Conservation (phyloP, 2,329 filamentous ascomycete species). For the Thielaviopsis populi region DNA sequence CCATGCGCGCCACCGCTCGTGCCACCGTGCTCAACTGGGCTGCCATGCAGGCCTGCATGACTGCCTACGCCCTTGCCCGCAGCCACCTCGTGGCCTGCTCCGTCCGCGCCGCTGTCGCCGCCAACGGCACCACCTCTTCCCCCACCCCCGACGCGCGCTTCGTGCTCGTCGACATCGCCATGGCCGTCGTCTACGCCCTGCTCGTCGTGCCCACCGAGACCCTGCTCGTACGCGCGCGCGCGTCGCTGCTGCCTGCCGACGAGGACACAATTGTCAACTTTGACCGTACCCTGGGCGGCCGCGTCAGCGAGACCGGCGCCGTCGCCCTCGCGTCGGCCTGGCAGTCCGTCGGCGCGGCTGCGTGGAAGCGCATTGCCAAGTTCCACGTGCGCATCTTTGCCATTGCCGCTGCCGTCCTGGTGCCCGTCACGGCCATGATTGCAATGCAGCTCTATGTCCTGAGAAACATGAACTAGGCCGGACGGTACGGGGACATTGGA, state of each 20-base stretch:
- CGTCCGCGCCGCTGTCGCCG: conserved; percentile 25
- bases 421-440: conserved; percentile 30
- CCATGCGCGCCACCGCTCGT: conserved; percentile 52
- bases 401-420: conserved; percentile 5
- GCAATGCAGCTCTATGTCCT: conserved; percentile 6
- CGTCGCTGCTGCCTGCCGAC: conserved; percentile 67
- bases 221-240: conserved; percentile 68
- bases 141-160: conserved; percentile 16
- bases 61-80: conserved; percentile 31
- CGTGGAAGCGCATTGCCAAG: conserved; percentile 52
- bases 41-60: conserved; percentile 35
- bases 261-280: conserved; percentile 79
- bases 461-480: neutral
- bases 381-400: conserved; percentile 54
- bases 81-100: conserved; percentile 26
- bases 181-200: conserved; percentile 31
- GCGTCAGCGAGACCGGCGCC: conserved; percentile 59
- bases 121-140: conserved; percentile 22
- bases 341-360: conserved; percentile 58
- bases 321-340: conserved; percentile 62
- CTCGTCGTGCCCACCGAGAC: conserved; percentile 62
- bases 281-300: conserved; percentile 70
- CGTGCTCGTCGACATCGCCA: conserved; percentile 25
- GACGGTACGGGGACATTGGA: too few species aligned
- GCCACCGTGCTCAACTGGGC: conserved; percentile 51